Evolutionary conservation across 2,329 filamentous ascomycete genomes (phyloP), one percentile per base, ranked within the genome.

Genomic region (Calonectria fujianensis): DNA sequence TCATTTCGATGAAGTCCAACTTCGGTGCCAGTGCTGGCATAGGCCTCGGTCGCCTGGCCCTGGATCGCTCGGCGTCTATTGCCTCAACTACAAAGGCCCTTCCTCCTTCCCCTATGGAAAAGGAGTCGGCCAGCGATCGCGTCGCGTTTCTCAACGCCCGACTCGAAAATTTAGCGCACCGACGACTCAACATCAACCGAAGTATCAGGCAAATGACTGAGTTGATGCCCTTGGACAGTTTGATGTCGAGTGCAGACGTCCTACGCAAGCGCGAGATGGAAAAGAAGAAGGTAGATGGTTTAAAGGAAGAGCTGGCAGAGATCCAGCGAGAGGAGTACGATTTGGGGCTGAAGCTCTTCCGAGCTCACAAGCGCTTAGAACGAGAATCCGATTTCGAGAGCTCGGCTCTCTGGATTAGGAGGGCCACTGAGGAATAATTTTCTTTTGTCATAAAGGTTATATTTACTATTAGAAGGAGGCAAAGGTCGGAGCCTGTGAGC

Each of bases 291-390:
- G 91, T 97, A 0, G 91, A 93, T 76, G 89, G 87, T 29, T 87
- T 96, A 67, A 90, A 90, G 73, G 85, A 85, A 66, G 94, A 96
- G 82, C 88, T 96, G 45, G 90, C 93, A 4, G 94, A 96, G 76
- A 91, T 97, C 32, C 90, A 92, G 84, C 89, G 92, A 76, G 93
- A 96, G 83, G 93, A 96, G 84, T 94, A 96, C 81, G 94, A 97
- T 71, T 85, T 96, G 52, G 95, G 95, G 1, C 85, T 97, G 80
- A 93, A 93, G 83, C 87, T 97, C 70, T 91, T 95, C 82, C 88
- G 94, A 29, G 93, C 94, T 13, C 93, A 94, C 85, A 96, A 95
- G 86, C 90, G 94, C 63, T 89, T 92, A 79, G 94, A 96, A 80
- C 90, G 93, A 76, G 90, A 93, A 68, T 89, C 89, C 3, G 88